These are phyloP conservation scores for Cnidoscolus chayamansa DNA, from an alignment of 441 rosid genomes.

Conservation along the genomic window DNA sequence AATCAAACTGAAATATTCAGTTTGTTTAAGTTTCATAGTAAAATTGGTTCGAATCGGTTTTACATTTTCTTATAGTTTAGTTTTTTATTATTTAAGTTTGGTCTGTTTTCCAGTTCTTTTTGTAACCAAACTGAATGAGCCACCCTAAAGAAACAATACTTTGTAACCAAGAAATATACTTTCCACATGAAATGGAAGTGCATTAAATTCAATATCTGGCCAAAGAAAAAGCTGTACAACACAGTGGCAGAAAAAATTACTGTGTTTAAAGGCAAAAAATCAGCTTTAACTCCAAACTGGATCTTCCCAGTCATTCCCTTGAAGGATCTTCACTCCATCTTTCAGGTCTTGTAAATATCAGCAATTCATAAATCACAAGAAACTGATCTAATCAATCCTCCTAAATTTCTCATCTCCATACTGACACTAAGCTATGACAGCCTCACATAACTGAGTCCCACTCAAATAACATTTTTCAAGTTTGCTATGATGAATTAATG, in stretches of 20 bases:
- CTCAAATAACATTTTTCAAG: not conserved
- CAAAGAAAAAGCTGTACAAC: not conserved
- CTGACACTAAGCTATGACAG: not conserved
- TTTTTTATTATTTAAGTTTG: too few relatives aligned
- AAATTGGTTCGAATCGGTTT: too few relatives aligned
- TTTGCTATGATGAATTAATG: not conserved
- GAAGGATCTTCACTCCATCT: not conserved
- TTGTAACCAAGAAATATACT: not conserved
- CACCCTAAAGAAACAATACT: not conserved
- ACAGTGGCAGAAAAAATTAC: not conserved
- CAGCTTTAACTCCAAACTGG: not conserved
- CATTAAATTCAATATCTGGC: not conserved
- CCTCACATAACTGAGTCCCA: not conserved
- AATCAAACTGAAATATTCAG: too few relatives aligned
- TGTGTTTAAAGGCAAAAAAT: not conserved
- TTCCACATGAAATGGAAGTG: not conserved
- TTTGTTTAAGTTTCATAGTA: too few relatives aligned
- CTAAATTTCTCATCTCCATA: not conserved
- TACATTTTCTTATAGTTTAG: too few relatives aligned
- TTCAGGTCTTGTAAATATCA: not conserved
- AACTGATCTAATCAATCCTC: not conserved
- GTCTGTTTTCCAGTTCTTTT: too few relatives aligned
- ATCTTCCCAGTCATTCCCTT: not conserved
- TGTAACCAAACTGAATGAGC: too few relatives aligned
- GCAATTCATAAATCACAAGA: not conserved